Conservation (phyloP, 768 basidiomycete species). For the Tephrocybe sp. region DNA sequence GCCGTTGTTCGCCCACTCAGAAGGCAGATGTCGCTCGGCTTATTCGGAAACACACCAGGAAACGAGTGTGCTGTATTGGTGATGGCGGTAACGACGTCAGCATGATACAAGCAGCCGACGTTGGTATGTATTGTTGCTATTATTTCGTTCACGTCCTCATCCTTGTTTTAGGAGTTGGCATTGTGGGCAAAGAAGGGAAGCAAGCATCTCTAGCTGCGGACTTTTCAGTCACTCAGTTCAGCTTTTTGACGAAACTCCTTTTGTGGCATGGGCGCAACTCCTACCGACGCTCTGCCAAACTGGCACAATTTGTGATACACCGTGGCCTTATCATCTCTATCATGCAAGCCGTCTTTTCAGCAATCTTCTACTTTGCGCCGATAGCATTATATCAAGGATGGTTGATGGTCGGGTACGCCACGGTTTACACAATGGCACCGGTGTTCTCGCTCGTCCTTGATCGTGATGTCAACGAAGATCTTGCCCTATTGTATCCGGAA, state of each 20-base stretch:
- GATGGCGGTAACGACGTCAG: constrained; percentile 99
- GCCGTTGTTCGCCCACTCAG: constrained; percentile 97
- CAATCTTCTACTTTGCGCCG: constrained; percentile 92
- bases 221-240: constrained; percentile 98
- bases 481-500: constrained; percentile 95
- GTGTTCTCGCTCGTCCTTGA: constrained; percentile 97
- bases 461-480: constrained; percentile 91
- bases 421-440: constrained; percentile 96
- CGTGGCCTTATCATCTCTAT: constrained; percentile 95
- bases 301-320: constrained; percentile 98
- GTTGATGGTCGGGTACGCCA: constrained; percentile 96
- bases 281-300: constrained; percentile 95
- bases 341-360: constrained; percentile 96
- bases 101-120: constrained; percentile 99
- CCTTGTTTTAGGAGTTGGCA: constrained; percentile 73
- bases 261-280: constrained; percentile 99
- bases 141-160: not conserved
- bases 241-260: constrained; percentile 90
- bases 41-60: constrained; percentile 87
- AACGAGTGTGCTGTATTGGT: constrained; percentile 97
- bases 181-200: constrained; percentile 98
- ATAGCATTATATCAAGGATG: constrained; percentile 98
- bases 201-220: constrained; percentile 99
- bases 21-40: constrained; percentile 97
- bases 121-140: constrained; percentile 60